Percentiles rank a stretch among this genome's conserved stretches.
Evolutionary conservation across 768 basidiomycete genomes (phyloP).

Genomic region (Agrocybe chaxingu): DNA sequence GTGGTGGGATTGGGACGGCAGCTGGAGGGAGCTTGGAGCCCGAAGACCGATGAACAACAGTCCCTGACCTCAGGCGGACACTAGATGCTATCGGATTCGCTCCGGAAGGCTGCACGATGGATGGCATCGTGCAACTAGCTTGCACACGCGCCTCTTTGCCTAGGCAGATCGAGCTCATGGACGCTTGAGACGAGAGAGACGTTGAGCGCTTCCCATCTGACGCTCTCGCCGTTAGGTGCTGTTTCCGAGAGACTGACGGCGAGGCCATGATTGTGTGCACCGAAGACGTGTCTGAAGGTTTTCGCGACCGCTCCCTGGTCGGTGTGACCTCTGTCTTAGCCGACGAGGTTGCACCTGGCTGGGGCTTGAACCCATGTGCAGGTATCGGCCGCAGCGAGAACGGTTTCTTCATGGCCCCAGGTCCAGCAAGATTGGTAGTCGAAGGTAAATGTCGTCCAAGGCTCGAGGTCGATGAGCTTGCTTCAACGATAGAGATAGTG

Average conservation of each 20-base stretch:
- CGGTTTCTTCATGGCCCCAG: slow-evolving; percentile 34
- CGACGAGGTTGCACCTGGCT: not conserved
- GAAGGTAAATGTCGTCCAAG: slow-evolving; percentile 21
- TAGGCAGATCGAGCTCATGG: slow-evolving; percentile 9
- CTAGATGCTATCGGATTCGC: slow-evolving; percentile 4
- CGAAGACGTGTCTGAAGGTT: slow-evolving; percentile 50
- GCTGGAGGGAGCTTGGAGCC: slow-evolving; percentile 1
- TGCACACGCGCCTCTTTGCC: slow-evolving; percentile 19
- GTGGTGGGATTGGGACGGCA: not conserved
- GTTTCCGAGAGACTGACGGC: slow-evolving; percentile 17
- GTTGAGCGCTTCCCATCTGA: slow-evolving; percentile 13
- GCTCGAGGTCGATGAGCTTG: slow-evolving; percentile 17
- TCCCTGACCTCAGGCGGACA: slow-evolving; percentile 16
- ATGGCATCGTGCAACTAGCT: slow-evolving; percentile 30
- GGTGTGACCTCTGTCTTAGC: slow-evolving; percentile 17
- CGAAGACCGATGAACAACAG: slow-evolving; percentile 15
- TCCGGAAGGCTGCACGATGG: slow-evolving; percentile 14
- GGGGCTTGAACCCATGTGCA: slow-evolving; percentile 22
- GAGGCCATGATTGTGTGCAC: slow-evolving; percentile 42
- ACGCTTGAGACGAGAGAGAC: slow-evolving; percentile 19
- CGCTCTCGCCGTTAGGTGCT: slow-evolving; percentile 2
- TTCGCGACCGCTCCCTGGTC: slow-evolving; percentile 26
- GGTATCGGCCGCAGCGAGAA: slow-evolving; percentile 48
- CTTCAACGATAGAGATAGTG: slow-evolving; percentile 29
- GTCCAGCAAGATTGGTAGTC: slow-evolving; percentile 21